These are phyloP conservation scores for Trametes cubensis DNA, from an alignment of 768 basidiomycete species.

Conservation along the genomic window DNA sequence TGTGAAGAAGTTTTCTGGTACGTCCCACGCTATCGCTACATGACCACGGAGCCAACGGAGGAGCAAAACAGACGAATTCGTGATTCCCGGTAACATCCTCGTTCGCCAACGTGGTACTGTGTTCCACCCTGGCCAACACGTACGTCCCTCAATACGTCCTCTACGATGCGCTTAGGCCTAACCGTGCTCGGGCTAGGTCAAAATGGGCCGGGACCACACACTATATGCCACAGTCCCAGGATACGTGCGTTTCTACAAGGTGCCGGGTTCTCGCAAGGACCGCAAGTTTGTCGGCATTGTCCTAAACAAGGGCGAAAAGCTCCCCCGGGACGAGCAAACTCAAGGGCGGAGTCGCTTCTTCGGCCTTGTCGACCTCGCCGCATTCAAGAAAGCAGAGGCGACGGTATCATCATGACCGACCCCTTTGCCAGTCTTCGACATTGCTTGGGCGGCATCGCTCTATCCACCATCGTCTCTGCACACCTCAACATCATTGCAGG, in stretches of 20 bases:
- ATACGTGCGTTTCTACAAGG: conserved; percentile 91
- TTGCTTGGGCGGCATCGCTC: background rate
- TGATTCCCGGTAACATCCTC: conserved; percentile 94
- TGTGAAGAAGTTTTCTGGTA: conserved; percentile 95
- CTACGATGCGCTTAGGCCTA: background rate
- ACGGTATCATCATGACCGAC: conserved; percentile 16
- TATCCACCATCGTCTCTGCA: background rate
- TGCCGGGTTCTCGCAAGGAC: conserved; percentile 71
- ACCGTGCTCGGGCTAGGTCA: conserved; percentile 56
- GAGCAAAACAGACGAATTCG: conserved; percentile 70
- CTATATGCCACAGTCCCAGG: conserved; percentile 90
- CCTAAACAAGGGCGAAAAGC: conserved; percentile 75
- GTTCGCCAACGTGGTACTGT: conserved; percentile 91
- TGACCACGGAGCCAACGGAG: background rate
- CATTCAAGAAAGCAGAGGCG: conserved; percentile 27
- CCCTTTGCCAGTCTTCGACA: background rate
- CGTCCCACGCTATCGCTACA: conserved; percentile 26
- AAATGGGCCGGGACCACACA: conserved; percentile 93
- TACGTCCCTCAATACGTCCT: conserved; percentile 41
- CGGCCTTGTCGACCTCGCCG: conserved; percentile 69
- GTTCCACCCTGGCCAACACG: conserved; percentile 94
- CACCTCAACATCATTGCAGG: background rate
- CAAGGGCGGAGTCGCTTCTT: conserved; percentile 86
- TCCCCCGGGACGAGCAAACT: conserved; percentile 78
- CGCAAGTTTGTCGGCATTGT: conserved; percentile 86